Percentiles rank a stretch among this genome's conserved stretches.
Evolutionary conservation across 2,329 filamentous ascomycete genomes (phyloP).

Genomic region (Colletotrichum kahawae): DNA sequence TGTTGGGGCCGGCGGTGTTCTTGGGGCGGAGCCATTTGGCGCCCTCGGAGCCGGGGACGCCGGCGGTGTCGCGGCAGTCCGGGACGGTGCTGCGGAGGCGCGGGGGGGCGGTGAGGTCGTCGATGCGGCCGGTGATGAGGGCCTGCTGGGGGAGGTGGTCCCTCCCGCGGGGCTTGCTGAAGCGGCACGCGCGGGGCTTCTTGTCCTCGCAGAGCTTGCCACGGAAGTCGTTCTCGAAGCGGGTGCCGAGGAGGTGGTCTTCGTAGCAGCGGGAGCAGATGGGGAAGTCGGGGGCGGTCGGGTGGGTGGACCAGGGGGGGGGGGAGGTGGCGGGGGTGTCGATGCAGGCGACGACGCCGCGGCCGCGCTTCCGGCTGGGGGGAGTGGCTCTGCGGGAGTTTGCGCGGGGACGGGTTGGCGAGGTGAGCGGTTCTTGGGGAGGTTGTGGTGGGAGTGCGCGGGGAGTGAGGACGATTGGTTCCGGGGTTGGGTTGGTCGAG

Average conservation of each 20-base stretch:
- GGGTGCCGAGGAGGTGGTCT: slow-evolving; percentile 36
- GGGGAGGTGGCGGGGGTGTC: slow-evolving; percentile 29
- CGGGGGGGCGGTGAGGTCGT: slow-evolving; percentile 33
- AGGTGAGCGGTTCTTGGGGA: background rate
- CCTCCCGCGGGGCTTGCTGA: slow-evolving; percentile 35
- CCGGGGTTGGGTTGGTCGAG: slow-evolving; percentile 17
- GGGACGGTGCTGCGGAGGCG: slow-evolving; percentile 26
- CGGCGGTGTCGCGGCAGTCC: slow-evolving; percentile 32
- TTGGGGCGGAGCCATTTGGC: slow-evolving; percentile 37
- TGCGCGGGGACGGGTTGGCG: slow-evolving; percentile 2
- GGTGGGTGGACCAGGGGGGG: slow-evolving; percentile 43
- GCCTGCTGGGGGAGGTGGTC: slow-evolving; percentile 35
- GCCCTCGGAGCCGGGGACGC: slow-evolving; percentile 25
- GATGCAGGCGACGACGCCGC: slow-evolving; percentile 31
- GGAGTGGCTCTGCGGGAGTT: slow-evolving; percentile 14
- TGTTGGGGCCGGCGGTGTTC: slow-evolving; percentile 31
- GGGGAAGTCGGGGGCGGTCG: slow-evolving; percentile 31
- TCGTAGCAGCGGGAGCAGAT: slow-evolving; percentile 45
- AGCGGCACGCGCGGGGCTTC: slow-evolving; percentile 36
- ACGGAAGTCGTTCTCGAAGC: slow-evolving; percentile 32
- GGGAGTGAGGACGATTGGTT: background rate
- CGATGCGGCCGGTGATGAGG: slow-evolving; percentile 29
- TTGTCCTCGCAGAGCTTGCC: slow-evolving; percentile 25
- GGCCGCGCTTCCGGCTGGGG: slow-evolving; percentile 1
- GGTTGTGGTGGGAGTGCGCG: background rate